These are phyloP conservation scores for Starmerella apis DNA, from an alignment of 805 yeast genomes.

Conservation along the genomic window DNA sequence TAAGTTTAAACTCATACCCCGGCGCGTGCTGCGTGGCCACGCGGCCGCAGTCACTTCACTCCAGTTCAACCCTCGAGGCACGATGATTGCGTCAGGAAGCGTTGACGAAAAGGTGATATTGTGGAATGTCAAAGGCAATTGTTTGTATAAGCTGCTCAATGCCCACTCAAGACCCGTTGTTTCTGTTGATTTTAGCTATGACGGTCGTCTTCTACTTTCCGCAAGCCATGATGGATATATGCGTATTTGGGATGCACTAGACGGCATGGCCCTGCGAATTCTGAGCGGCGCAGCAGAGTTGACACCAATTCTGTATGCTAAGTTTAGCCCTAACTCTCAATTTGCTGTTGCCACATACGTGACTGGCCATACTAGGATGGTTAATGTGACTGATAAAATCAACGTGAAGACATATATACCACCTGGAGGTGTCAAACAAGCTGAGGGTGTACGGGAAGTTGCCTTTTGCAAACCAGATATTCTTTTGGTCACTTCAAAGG, in stretches of 20 bases:
- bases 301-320: constrained; percentile 59
- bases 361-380: constrained; percentile 44
- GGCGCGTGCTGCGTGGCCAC: constrained; percentile 54
- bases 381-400: constrained; percentile 4
- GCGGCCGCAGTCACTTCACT: constrained; percentile 74
- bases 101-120: constrained; percentile 83
- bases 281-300: constrained; percentile 48
- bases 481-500: constrained; percentile 8
- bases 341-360: constrained; percentile 66
- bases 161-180: constrained; percentile 91
- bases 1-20: constrained; percentile 32
- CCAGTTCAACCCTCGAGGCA: constrained; percentile 62
- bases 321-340: constrained; percentile 69
- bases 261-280: constrained; percentile 46
- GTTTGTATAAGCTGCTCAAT: constrained; percentile 63
- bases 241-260: constrained; percentile 63
- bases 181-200: constrained; percentile 60
- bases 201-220: constrained; percentile 71
- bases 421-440: not conserved
- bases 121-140: constrained; percentile 74
- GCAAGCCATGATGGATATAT: constrained; percentile 88
- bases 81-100: constrained; percentile 67
- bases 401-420: constrained; percentile 5
- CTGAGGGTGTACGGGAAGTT: constrained; percentile 1
- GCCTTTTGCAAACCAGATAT: constrained; percentile 8